Base-by-base conservation (phyloP, 75 land plant genomes). In the Pinus tabuliformis region DNA sequence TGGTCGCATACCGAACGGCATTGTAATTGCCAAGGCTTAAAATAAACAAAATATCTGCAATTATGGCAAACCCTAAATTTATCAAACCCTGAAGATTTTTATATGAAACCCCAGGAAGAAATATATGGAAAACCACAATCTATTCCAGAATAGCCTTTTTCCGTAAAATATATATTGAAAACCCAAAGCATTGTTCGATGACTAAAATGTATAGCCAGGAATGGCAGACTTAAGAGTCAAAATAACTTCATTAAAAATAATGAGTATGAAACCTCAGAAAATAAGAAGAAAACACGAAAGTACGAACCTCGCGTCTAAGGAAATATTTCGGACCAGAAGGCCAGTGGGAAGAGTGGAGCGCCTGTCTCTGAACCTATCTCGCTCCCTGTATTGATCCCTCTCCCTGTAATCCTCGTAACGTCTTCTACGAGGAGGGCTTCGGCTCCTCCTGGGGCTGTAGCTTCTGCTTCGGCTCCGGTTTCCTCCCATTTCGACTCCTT, bases 301-400 rank as follows among this genome's bases (percentile, higher is more conserved):
- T 14, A 63, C 70, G 2, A 57, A 93, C 97, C 95, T 88, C 72
- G 90, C 86, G 42, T 86, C 91, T 17, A 91, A 92, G 36, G 97
- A 77, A 42, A 94, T 83, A 78, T 94, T 94, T 57, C 97, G 92
- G 57, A 94, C 87, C 26, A 94, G 86, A 26, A 94, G 85, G 22
- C 95, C 95, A 24, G 95, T 86, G 12, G 97, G 97, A 26, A 75
- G 79, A 17, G 81, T 62, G 59, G 83, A 81, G 37, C 83, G 83
- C 13, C 86, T 78, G 74, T 82, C 85, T 9, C 84, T 24, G 21
- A 73, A 73, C 63, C 63, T 62, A 52, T 28, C 42, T 12, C 79
- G 79, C 76, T 80, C n/a, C 8, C 81, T 58, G 73, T 74, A 76
- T 30, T 81, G 66, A 56, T 73, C 58, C 57, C 85, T 59, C 33